phyloP scores from a whole-genome alignment of 1,139 yeast genomes.

The Lodderomyces margitis region DNA sequence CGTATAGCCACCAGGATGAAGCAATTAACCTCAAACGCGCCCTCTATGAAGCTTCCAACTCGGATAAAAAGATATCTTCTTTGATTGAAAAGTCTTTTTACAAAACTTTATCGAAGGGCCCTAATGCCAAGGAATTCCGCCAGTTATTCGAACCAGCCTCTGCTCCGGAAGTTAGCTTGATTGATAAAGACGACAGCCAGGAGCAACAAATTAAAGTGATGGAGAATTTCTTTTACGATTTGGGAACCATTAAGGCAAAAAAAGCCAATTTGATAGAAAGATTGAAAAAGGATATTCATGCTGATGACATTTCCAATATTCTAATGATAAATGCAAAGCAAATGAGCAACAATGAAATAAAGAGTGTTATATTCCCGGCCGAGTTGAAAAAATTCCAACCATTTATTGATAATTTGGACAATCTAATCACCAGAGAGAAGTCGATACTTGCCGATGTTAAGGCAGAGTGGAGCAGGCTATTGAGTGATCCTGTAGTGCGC shows the following conservation, averaged over 20 bases:
- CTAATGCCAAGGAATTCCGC: conserved; percentile 30
- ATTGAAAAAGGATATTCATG: conserved; percentile 67
- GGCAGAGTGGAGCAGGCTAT: conserved; percentile 54
- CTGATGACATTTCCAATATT: conserved; percentile 82
- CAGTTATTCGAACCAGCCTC: conserved; percentile 24
- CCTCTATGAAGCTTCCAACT: conserved; percentile 62
- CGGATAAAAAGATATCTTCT: conserved; percentile 58
- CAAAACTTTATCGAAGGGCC: conserved; percentile 32
- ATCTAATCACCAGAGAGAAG: conserved; percentile 64
- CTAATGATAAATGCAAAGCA: conserved; percentile 66
- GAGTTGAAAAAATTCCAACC: conserved; percentile 80
- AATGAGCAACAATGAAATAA: conserved; percentile 56
- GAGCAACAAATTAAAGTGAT: conserved; percentile 35
- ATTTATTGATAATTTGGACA: conserved; percentile 63
- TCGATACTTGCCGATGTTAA: conserved; percentile 56
- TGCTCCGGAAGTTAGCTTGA: conserved; percentile 42
- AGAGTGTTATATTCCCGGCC: conserved; percentile 58
- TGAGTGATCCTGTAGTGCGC: conserved; percentile 43
- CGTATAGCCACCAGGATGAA: conserved; percentile 42
- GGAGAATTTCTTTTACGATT: conserved; percentile 46
- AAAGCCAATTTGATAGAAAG: conserved; percentile 60
- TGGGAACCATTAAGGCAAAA: conserved; percentile 52
- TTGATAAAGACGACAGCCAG: conserved; percentile 59
- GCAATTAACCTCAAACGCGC: conserved; percentile 59
- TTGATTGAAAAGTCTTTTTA: conserved; percentile 30